Conservation (phyloP, 2,329 filamentous ascomycete genomes). For the Fusarium sp. region DNA sequence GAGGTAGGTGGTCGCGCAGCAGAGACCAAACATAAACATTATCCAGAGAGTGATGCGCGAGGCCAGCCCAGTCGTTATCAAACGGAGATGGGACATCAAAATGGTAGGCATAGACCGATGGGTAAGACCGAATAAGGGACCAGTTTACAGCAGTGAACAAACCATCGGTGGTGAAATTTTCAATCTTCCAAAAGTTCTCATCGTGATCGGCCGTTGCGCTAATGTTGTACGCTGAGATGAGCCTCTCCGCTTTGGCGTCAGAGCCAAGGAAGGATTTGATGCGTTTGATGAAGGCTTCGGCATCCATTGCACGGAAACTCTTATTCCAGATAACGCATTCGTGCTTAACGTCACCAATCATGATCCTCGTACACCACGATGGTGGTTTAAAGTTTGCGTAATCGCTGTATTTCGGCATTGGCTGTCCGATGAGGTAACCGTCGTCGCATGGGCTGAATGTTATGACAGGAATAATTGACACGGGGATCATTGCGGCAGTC, state of each 20-base stretch:
- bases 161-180: conserved; percentile 35
- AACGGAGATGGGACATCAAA: conserved; percentile 44
- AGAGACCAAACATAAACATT: conserved; percentile 41
- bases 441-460: conserved; percentile 20
- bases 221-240: conserved; percentile 22
- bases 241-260: neutral
- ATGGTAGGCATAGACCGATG: conserved; percentile 34
- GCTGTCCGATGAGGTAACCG: conserved; percentile 2
- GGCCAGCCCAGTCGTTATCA: conserved; percentile 41
- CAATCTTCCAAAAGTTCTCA: conserved; percentile 29
- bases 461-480: conserved; percentile 17
- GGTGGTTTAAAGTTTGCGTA: conserved; percentile 15
- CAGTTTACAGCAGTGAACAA: conserved; percentile 34
- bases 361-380: conserved; percentile 27
- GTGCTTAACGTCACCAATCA: conserved; percentile 39
- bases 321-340: conserved; percentile 48
- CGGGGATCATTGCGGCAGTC: conserved; percentile 23
- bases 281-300: conserved; percentile 10
- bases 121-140: conserved; percentile 3
- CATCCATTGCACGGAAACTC: conserved; percentile 9
- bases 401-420: conserved; percentile 2
- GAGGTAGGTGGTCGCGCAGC: conserved; percentile 16
- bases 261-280: conserved; percentile 14
- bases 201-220: neutral
- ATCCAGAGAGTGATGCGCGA: conserved; percentile 40